Evolutionary conservation across 495 filamentous ascomycete species (phyloP).

Genomic region (Aspergillus avenaceus): DNA sequence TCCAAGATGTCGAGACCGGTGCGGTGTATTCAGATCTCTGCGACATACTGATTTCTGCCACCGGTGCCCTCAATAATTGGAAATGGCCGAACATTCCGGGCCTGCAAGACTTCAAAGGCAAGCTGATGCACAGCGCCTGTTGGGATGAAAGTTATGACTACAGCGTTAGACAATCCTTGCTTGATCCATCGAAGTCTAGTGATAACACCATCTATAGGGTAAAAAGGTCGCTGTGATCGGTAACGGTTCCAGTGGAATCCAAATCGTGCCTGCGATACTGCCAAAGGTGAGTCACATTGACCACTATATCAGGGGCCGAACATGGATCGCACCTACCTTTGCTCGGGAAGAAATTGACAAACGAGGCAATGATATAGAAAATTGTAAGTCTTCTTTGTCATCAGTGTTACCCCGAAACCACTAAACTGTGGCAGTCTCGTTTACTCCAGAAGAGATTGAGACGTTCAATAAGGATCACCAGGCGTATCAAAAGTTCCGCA

Average conservation of each 20-base stretch:
- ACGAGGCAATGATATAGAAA: constrained; percentile 23
- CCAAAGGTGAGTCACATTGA: constrained; percentile 45
- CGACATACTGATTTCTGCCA: constrained; percentile 54
- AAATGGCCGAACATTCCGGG: constrained; percentile 54
- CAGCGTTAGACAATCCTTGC: constrained; percentile 12
- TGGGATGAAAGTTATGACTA: constrained; percentile 44
- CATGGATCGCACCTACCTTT: constrained; percentile 43
- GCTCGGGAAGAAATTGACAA: constrained; percentile 29
- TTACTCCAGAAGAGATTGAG: constrained; percentile 42
- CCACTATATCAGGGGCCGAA: constrained; percentile 37
- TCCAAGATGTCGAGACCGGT: constrained; percentile 39
- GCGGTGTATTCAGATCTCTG: constrained; percentile 40
- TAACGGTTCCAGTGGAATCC: constrained; percentile 47
- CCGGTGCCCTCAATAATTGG: constrained; percentile 53
- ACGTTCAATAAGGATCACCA: constrained; percentile 40
- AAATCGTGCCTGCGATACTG: constrained; percentile 60
- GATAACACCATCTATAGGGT: constrained; percentile 22
- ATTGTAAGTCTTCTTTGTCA: constrained; percentile 25
- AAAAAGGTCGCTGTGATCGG: constrained; percentile 54
- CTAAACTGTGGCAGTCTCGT: constrained; percentile 20
- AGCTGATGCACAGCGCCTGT: constrained; percentile 50
- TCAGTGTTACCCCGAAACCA: background rate
- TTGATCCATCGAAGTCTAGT: constrained; percentile 9
- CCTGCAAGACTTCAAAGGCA: constrained; percentile 49
- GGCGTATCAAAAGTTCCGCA: constrained; percentile 38